Percentiles rank a stretch among this genome's conserved stretches.
phyloP scores from a whole-genome alignment of 2,329 filamentous ascomycete species.

The Ophiosphaerella herpotricha region DNA sequence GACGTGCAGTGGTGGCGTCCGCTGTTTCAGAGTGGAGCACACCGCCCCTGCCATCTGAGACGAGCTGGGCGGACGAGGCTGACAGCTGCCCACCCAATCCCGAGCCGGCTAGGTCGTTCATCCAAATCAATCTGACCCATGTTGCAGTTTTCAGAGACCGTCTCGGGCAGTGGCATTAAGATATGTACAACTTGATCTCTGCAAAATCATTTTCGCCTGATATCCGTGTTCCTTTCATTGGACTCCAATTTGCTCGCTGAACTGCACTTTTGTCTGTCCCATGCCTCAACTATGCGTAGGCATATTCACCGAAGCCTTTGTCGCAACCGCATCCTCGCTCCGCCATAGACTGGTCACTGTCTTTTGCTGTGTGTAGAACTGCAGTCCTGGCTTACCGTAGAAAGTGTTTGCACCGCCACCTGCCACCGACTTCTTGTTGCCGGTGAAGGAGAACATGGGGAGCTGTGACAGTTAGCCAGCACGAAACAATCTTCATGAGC shows the following conservation, averaged over 20 bases:
- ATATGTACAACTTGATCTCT: too few species aligned
- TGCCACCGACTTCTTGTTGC: slow-evolving; percentile 84
- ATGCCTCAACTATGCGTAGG: slow-evolving; percentile 62
- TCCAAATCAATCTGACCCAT: neutral
- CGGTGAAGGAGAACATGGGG: slow-evolving; percentile 68
- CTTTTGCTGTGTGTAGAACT: slow-evolving; percentile 97
- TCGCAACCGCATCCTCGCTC: slow-evolving; percentile 79
- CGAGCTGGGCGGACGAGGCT: too few species aligned
- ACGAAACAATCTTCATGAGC: neutral
- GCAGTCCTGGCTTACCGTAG: slow-evolving; percentile 89
- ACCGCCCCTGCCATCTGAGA: too few species aligned
- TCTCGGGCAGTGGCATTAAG: too few species aligned
- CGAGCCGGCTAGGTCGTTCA: neutral
- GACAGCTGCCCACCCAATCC: neutral
- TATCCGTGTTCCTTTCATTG: neutral
- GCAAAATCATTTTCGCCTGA: too few species aligned
- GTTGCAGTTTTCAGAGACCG: neutral
- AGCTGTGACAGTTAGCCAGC: slow-evolving; percentile 38
- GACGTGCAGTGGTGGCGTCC: too few species aligned
- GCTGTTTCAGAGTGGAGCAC: too few species aligned
- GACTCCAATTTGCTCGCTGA: neutral
- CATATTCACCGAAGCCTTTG: slow-evolving; percentile 88
- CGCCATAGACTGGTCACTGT: slow-evolving; percentile 94
- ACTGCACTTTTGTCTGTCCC: neutral
- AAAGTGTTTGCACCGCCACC: slow-evolving; percentile 93